Evolutionary conservation across 805 yeast species (phyloP).

Genomic region (Millerozyma acaciae): DNA sequence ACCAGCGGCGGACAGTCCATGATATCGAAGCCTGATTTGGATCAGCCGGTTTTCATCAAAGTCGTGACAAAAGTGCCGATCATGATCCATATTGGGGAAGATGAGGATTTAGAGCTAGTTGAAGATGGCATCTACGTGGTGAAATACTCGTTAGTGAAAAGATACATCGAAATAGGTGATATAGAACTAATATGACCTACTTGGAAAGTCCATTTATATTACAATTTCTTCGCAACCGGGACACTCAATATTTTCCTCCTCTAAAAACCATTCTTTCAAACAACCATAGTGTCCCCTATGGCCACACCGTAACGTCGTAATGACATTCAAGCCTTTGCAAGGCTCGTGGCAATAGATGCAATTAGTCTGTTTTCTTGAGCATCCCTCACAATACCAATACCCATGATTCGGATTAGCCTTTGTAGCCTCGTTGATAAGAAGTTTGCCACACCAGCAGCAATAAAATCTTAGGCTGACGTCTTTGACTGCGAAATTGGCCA

Average conservation of each 20-base stretch:
- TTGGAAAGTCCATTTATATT: conserved; percentile 3
- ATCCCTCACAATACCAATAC: conserved; percentile 80
- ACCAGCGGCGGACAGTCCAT: conserved; percentile 55
- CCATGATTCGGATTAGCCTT: conserved; percentile 46
- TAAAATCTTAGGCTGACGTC: conserved; percentile 43
- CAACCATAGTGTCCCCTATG: conserved; percentile 86
- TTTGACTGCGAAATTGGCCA: conserved; percentile 29
- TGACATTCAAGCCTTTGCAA: conserved; percentile 63
- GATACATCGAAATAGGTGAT: conserved; percentile 35
- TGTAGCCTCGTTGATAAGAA: conserved; percentile 56
- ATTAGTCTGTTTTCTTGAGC: conserved; percentile 56
- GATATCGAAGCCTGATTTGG: conserved; percentile 76
- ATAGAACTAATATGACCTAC: conserved; percentile 27
- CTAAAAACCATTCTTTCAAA: conserved; percentile 70
- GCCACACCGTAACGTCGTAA: conserved; percentile 65
- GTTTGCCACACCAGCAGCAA: conserved; percentile 57
- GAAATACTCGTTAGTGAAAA: conserved; percentile 49
- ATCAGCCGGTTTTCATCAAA: conserved; percentile 72
- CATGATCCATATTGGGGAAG: conserved; percentile 21
- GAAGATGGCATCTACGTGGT: conserved; percentile 72
- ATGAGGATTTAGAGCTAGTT: conserved; percentile 46
- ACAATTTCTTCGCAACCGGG: conserved; percentile 57
- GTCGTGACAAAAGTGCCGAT: conserved; percentile 34
- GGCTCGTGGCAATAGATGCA: conserved; percentile 80
- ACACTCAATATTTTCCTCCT: conserved; percentile 62